Conservation (phyloP, 1,284 basidiomycete genomes). For the Ceratobasidium sp. region DNA sequence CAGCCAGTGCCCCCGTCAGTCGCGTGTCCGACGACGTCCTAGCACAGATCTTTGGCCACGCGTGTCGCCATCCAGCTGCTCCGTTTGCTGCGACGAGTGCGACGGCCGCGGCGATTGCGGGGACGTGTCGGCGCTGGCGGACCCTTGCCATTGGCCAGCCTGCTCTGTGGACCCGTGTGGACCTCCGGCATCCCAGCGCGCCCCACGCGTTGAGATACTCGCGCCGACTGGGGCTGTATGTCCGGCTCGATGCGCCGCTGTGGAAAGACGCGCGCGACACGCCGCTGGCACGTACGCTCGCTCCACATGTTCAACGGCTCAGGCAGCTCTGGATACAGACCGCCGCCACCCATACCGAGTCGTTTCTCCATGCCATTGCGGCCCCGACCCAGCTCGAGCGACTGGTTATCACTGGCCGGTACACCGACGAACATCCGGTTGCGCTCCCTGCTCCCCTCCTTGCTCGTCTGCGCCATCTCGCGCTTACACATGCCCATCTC, state of each 20-base stretch:
- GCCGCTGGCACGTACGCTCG: not conserved
- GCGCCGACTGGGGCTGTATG: slow-evolving; percentile 12
- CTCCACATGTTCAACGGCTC: slow-evolving; percentile 9
- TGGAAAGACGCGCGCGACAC: slow-evolving; percentile 30
- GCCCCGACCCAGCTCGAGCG: slow-evolving; percentile 12
- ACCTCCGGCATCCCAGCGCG: slow-evolving; percentile 23
- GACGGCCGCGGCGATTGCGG: slow-evolving; percentile 15
- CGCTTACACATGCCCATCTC: slow-evolving; percentile 19
- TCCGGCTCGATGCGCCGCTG: slow-evolving; percentile 20
- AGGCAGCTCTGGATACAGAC: slow-evolving; percentile 30
- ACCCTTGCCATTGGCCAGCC: slow-evolving; percentile 1
- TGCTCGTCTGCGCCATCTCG: slow-evolving; percentile 14
- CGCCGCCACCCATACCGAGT: slow-evolving; percentile 1
- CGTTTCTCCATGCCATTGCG: not conserved
- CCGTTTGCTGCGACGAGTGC: slow-evolving; percentile 3
- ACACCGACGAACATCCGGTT: slow-evolving; percentile 18
- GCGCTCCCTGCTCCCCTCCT: not conserved
- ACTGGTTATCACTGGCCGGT: slow-evolving; percentile 17
- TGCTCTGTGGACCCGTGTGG: slow-evolving; percentile 18
- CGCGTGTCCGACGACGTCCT: slow-evolving; percentile 20
- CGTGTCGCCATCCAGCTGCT: not conserved
- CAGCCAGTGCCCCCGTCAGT: not conserved
- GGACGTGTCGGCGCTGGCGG: slow-evolving; percentile 16
- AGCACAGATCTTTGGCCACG: slow-evolving; percentile 12
- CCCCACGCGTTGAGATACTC: slow-evolving; percentile 4